Percentiles rank a stretch among this genome's conserved stretches.
Conservation (phyloP, 305 asterid species). For the Nicotiana rustica region DNA sequence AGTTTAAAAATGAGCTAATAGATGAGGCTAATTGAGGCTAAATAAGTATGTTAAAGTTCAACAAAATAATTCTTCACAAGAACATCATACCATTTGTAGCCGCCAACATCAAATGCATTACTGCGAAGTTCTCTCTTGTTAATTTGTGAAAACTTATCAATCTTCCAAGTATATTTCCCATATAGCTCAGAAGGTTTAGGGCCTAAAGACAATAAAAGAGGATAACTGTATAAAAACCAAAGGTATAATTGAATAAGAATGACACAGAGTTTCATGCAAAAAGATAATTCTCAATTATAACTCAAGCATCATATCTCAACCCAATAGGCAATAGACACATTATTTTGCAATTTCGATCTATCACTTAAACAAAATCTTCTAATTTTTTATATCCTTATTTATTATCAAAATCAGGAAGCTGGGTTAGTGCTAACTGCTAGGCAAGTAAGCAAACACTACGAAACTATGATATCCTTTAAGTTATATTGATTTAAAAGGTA, state of each 20-base stretch:
- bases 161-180: conserved; percentile 94
- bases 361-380: neutral
- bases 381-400: neutral
- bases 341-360: neutral
- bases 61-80: conserved; percentile 16
- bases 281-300: conserved; percentile 8
- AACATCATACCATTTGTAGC: conserved; percentile 82
- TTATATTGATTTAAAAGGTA: too few species aligned
- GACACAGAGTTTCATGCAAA: neutral
- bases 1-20: neutral
- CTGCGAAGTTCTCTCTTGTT: conserved; percentile 94
- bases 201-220: conserved; percentile 57
- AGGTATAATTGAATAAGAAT: conserved; percentile 5
- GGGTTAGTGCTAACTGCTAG: neutral
- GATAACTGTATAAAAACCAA: conserved; percentile 1
- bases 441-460: conserved; percentile 16
- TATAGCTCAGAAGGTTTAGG: conserved; percentile 81
- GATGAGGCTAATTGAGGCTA: conserved; percentile 1
- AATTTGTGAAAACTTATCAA: conserved; percentile 84
- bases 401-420: neutral
- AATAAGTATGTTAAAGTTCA: conserved; percentile 14
- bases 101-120: conserved; percentile 90
- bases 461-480: neutral
- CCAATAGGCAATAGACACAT: neutral
- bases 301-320: conserved; percentile 13